Base-by-base conservation (phyloP, 2,329 filamentous ascomycete genomes). In the Apiospora phragmitis region DNA sequence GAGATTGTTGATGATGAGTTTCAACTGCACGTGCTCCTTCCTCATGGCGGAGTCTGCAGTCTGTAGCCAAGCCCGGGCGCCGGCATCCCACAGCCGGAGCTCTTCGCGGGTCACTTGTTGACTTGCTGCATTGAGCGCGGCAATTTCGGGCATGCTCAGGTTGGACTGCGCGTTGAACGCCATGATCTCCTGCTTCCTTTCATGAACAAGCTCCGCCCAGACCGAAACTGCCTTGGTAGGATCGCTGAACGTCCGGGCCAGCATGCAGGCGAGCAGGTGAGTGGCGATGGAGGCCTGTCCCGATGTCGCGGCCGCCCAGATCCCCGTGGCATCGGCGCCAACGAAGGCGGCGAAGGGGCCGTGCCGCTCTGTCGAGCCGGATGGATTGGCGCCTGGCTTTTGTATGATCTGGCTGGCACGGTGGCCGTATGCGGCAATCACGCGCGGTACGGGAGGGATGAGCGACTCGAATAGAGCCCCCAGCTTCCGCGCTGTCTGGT, bases 201-300 rank as follows among this genome's bases (percentile, higher is more conserved):
- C 51, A 11, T 35, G 14, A 11, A 81, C 70, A 0, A 81, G 51
- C 67, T 82, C 77, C 1, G 73, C 74, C 80, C 80, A 81, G 8
- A 81, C 74, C 0, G 79, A 79, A 0, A 73, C 77, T 0, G 80
- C 77, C 62, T 80, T 75, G 1, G 72, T 67, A 3, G 51, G 51
- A 0, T 71, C 71, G 11, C 71, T 68, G 71, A 75, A 81, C 0
- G 76, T 69, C 0, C 74, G 68, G 1, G 78, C 80, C 0, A 82
- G 70, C 68, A 82, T 72, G 43, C 81, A 82, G 1, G 79, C 79
- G 0, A 81, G 72, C 1, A 83, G 74, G 69, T 82, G 77, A 0
- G 81, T 70, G 2, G 69, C 70, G 1, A 83, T 73, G 0, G 80
- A 77, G 0, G 65, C 70, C 2, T 55, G 32, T 0, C 76, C 74